Evolutionary conservation across 805 yeast species (phyloP).

Genomic region (Yarrowia keelungensis): DNA sequence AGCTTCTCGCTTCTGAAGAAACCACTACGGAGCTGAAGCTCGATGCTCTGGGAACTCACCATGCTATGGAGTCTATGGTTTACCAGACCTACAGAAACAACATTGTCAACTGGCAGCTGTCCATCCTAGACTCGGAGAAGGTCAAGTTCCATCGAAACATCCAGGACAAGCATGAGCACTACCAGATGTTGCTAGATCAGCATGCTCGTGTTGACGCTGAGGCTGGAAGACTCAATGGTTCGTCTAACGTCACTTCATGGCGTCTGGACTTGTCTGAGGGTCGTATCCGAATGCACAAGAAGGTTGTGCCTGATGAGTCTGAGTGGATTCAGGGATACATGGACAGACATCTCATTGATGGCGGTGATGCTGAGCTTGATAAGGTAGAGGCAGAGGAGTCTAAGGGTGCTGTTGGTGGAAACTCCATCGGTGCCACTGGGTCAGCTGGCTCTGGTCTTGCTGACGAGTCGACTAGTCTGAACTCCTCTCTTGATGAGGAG

Average conservation of each 20-base stretch:
- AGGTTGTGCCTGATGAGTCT: slow-evolving; percentile 63
- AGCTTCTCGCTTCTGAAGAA: slow-evolving; percentile 4
- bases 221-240: slow-evolving; percentile 38
- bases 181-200: slow-evolving; percentile 56
- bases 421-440: background rate
- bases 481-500: slow-evolving; percentile 39
- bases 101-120: slow-evolving; percentile 44
- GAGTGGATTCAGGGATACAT: slow-evolving; percentile 37
- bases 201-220: slow-evolving; percentile 60
- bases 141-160: slow-evolving; percentile 58
- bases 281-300: slow-evolving; percentile 67
- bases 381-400: background rate
- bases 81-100: slow-evolving; percentile 40
- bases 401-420: background rate
- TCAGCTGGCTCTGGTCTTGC: background rate
- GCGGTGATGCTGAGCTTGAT: slow-evolving; percentile 6
- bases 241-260: slow-evolving; percentile 51
- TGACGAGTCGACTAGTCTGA: slow-evolving; percentile 2
- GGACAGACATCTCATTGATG: slow-evolving; percentile 25
- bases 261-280: slow-evolving; percentile 74
- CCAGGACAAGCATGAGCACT: slow-evolving; percentile 72
- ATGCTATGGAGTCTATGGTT: slow-evolving; percentile 29
- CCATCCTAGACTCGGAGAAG: slow-evolving; percentile 48
- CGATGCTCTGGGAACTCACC: slow-evolving; percentile 7
- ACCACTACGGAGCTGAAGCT: background rate